phyloP scores from a whole-genome alignment of 805 yeast species.

The Candida pseudofarinosa region DNA sequence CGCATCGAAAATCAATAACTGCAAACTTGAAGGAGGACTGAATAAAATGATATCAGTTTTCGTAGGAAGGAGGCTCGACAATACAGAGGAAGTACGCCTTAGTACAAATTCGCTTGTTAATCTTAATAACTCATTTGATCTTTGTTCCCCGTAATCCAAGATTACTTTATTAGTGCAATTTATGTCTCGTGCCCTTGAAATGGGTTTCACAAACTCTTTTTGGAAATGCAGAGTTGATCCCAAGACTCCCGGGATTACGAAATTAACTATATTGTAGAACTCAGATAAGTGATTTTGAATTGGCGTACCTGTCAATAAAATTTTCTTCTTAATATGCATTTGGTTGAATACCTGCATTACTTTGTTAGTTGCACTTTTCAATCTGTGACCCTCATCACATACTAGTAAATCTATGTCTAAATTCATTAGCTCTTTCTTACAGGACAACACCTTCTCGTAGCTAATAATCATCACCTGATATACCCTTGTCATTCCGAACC shows the following conservation, averaged over 20 bases:
- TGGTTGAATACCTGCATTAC: conserved; percentile 57
- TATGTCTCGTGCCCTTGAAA: conserved; percentile 61
- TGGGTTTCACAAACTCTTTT: conserved; percentile 64
- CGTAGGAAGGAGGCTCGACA: conserved; percentile 60
- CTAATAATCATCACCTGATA: conserved; percentile 84
- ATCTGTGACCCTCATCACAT: conserved; percentile 94
- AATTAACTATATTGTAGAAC: conserved; percentile 75
- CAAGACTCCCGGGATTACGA: conserved; percentile 78
- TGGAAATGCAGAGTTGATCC: conserved; percentile 61
- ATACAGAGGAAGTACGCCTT: conserved; percentile 62
- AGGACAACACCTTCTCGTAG: conserved; percentile 70
- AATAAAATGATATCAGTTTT: conserved; percentile 74
- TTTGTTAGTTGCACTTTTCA: conserved; percentile 73
- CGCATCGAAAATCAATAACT: conserved; percentile 51
- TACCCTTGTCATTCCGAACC: conserved; percentile 63
- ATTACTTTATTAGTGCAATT: conserved; percentile 49
- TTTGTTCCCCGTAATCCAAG: conserved; percentile 53
- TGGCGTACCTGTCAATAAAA: conserved; percentile 84
- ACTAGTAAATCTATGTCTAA: conserved; percentile 63
- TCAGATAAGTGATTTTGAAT: conserved; percentile 89
- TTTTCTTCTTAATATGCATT: conserved; percentile 51
- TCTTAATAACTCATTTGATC: conserved; percentile 58
- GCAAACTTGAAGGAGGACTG: conserved; percentile 68
- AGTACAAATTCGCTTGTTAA: conserved; percentile 65
- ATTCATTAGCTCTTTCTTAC: conserved; percentile 46